Conservation (phyloP, 2,329 filamentous ascomycete species). For the Fusarium musae region DNA sequence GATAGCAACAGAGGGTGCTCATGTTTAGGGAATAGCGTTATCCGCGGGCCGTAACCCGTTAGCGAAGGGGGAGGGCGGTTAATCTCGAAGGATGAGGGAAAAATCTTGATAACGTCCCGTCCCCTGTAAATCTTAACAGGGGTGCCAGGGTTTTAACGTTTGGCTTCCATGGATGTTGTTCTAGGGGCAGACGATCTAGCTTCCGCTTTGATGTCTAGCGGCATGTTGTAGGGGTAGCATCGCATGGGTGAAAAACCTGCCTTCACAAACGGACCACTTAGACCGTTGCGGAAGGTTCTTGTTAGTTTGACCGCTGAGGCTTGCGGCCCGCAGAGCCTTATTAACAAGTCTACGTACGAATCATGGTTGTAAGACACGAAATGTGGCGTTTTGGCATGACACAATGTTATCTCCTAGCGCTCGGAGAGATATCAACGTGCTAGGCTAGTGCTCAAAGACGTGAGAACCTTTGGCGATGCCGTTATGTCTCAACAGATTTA, state of each 20-base stretch:
- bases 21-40: not conserved
- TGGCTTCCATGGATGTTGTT: not conserved
- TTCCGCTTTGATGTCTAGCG: constrained; percentile 23
- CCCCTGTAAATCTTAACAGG: constrained; percentile 11
- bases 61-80: constrained; percentile 4
- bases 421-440: not conserved
- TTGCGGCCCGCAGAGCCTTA: constrained; percentile 26
- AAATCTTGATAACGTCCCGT: constrained; percentile 12
- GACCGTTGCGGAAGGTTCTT: constrained; percentile 3
- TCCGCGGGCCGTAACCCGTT: constrained; percentile 23
- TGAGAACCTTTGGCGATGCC: not conserved
- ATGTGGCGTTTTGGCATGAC: constrained; percentile 7
- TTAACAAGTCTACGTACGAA: not conserved
- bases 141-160: not conserved
- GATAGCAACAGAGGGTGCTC: constrained; percentile 1
- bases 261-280: not conserved
- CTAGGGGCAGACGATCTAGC: not conserved
- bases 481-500: not conserved
- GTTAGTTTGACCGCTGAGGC: not conserved
- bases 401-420: not conserved
- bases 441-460: not conserved
- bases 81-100: not conserved
- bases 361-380: not conserved
- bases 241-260: not conserved
- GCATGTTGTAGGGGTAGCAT: not conserved